Base-by-base conservation (phyloP, 1,284 basidiomycete genomes). In the Lignosus rhinocerotis region DNA sequence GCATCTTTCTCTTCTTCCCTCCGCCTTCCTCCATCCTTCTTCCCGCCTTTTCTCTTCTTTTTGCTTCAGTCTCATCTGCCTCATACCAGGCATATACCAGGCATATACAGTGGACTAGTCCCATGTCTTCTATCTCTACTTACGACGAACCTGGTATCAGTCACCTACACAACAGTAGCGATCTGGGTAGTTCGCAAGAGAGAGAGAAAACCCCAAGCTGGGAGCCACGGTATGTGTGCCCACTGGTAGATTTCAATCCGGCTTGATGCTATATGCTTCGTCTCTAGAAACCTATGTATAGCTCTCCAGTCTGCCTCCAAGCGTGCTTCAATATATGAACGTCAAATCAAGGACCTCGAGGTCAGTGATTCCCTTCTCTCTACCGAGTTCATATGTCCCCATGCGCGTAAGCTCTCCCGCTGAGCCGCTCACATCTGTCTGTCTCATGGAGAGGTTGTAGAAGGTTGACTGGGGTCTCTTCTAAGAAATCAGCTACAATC, bases 261-360 rank as follows among this genome's bases (percentile, higher is more conserved):
- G n/a, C 36, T 7, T 11, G 4, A 25, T 43, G 21, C 34, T n/a
- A 47, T 25, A 14, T n/a, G n/a, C 14, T 5, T 6, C 19, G 10
- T 16, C 10, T 21, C 30, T 34, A 61, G 64, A 16, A 58, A 55
- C 9, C 63, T 70, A 17, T 75, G 73, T 41, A 72, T 75, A 25
- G 70, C 83, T 17, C 66, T 70, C 68, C 80, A 78, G 62, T 77
- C 73, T 44, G 75, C 78, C 21, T 80, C 84, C 8, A 76, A 78
- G 55, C 82, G 80, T 51, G 80, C 84, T 2, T 64, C 79, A 2
- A 73, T 78, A 61, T 83, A 84, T 57, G 88, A 90, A 68, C 72
- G 75, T 54, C 80, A 84, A 65, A 85, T 90, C 78, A 87, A 85
- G 69, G 84, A 86, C 55, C 75, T 91, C 58, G 87, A 90, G 77